Conservation (phyloP, 257 asterid genomes). For the Solanum infundibuliforme region DNA sequence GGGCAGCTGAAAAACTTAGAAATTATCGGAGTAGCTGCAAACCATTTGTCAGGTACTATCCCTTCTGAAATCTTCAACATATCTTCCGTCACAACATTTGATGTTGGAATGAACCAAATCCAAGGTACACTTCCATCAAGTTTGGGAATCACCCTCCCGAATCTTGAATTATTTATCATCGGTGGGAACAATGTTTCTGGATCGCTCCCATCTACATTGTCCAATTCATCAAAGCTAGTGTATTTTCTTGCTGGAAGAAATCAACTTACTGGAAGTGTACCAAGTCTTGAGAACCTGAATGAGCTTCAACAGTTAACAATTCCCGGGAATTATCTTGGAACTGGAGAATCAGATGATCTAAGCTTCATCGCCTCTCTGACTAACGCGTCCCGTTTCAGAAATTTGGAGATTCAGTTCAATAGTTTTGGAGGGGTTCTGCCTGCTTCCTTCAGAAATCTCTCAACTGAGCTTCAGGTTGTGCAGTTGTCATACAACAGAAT, state of each 20-base stretch:
- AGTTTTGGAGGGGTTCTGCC: slow-evolving; percentile 12
- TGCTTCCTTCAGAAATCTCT: neutral
- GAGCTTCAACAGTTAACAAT: slow-evolving; percentile 1
- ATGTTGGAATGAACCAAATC: slow-evolving; percentile 6
- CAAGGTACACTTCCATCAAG: slow-evolving; percentile 9
- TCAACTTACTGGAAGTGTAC: slow-evolving; percentile 9
- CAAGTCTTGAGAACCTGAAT: slow-evolving; percentile 8
- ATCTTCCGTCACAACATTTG: slow-evolving; percentile 4
- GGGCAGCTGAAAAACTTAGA: slow-evolving; percentile 2
- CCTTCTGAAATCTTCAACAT: slow-evolving; percentile 12
- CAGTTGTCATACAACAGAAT: neutral
- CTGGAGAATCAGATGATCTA: neutral
- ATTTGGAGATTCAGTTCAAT: slow-evolving; percentile 1
- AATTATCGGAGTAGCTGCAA: slow-evolving; percentile 8
- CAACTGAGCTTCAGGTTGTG: slow-evolving; percentile 1
- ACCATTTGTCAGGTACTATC: slow-evolving; percentile 3
- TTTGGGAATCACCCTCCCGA: slow-evolving; percentile 8
- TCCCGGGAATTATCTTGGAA: slow-evolving; percentile 4
- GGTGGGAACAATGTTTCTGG: slow-evolving; percentile 13
- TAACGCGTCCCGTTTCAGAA: neutral
- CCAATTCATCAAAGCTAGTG: slow-evolving; percentile 2
- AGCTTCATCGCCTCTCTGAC: slow-evolving; percentile 8
- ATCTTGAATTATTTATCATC: slow-evolving; percentile 4
- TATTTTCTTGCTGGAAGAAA: slow-evolving; percentile 2
- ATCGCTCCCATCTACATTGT: slow-evolving; percentile 7